Evolutionary conservation across 208 protist genomes (phyloP).

Genomic region (Porcisia hertigi): DNA sequence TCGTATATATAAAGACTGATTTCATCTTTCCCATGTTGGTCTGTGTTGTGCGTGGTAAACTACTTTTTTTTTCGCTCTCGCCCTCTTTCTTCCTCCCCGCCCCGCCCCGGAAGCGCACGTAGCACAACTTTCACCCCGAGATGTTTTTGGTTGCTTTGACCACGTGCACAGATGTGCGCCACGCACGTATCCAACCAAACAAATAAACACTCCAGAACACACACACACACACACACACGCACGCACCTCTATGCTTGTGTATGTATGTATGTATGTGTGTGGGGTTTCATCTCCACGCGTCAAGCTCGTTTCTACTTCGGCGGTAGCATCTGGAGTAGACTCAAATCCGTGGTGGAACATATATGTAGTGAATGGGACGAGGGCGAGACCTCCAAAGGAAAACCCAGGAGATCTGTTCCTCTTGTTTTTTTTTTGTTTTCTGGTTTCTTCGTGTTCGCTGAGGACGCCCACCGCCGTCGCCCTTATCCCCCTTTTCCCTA

Average conservation of each 20-base stretch:
- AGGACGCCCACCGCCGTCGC: neutral
- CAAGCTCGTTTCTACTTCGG: neutral
- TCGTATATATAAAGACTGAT: no score
- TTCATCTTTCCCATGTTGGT: neutral
- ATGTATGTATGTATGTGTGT: neutral
- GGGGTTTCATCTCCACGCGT: neutral
- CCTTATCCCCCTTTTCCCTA: neutral
- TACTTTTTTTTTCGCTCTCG: neutral
- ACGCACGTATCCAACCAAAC: no score
- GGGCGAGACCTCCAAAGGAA: neutral
- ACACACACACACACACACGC: no score
- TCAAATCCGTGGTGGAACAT: neutral
- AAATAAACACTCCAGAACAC: no score
- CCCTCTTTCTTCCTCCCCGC: no score
- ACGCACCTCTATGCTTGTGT: neutral
- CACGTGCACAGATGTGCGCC: no score
- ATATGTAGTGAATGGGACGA: neutral
- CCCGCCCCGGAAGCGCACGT: no score
- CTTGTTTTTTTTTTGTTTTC: neutral
- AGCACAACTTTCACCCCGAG: no score
- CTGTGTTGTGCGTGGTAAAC: constrained; percentile 4
- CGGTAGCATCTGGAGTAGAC: neutral
- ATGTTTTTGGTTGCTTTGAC: no score
- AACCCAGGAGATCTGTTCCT: neutral
- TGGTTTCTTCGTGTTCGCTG: neutral